These are phyloP conservation scores for Cymodocea nodosa DNA, from an alignment of 116 monocot species.

Conservation along the genomic window DNA sequence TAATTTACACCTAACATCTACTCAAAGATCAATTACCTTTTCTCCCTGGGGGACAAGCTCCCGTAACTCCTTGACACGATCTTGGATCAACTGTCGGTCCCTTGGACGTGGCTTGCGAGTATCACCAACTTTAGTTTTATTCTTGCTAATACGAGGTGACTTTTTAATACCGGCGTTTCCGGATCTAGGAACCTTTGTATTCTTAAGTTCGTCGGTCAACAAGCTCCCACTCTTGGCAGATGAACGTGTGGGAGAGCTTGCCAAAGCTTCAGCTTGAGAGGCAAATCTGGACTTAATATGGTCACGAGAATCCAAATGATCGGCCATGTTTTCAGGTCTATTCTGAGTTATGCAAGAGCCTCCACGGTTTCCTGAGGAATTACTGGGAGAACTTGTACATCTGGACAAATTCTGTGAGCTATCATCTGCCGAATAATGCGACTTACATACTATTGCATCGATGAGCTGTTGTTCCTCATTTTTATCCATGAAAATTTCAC, in stretches of 20 bases:
- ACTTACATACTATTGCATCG: constrained; percentile 25
- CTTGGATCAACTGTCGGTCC: constrained; percentile 85
- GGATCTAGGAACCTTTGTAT: neutral
- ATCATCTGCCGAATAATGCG: constrained; percentile 18
- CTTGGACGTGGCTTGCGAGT: constrained; percentile 44
- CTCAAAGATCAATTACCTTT: constrained; percentile 23
- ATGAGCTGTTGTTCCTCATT: constrained; percentile 15
- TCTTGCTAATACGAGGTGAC: constrained; percentile 10
- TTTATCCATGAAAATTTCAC: constrained; percentile 9
- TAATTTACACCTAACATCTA: neutral
- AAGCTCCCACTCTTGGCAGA: constrained; percentile 14
- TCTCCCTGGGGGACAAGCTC: constrained; percentile 63
- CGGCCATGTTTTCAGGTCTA: constrained; percentile 23
- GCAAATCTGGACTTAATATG: constrained; percentile 7
- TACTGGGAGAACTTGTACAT: constrained; percentile 14
- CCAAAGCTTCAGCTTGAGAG: constrained; percentile 4
- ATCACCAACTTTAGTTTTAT: constrained; percentile 14
- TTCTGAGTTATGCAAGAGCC: constrained; percentile 30
- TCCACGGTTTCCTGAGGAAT: constrained; percentile 18
- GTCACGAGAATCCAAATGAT: constrained; percentile 7
- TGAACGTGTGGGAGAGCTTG: constrained; percentile 9
- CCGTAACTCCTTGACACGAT: constrained; percentile 63
- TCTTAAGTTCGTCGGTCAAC: constrained; percentile 10
- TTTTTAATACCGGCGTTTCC: constrained; percentile 4
- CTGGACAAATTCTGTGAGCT: constrained; percentile 7